Evolutionary conservation across 768 basidiomycete genomes (phyloP), one percentile per base, ranked within the genome.

Genomic region (Phylloporus sp.): DNA sequence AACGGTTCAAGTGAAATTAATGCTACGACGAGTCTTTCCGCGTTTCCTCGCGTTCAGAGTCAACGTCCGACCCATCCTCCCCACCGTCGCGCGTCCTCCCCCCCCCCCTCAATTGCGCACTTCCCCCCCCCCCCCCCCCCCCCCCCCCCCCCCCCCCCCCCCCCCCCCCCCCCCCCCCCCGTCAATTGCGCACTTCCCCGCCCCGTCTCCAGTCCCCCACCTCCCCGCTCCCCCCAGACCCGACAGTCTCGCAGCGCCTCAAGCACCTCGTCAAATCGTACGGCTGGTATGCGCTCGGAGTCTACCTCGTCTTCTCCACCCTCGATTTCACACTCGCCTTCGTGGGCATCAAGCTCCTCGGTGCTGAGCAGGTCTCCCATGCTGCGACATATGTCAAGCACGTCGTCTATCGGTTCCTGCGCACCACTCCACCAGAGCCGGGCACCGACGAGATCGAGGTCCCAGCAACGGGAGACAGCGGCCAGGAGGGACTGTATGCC

Each of bases 221-320:
- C 0, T 10, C 46, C 7, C 47, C 64, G 21, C 64, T 75, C 1
- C 78, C 78, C 8, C 71, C 78, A 21, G 63, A 79, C 52, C 70
- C 77, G 3, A 68, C 82, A 1, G 71, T 90, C 46, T 80, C 85
- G 1, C 79, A 86, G 63, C 78, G 82, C 17, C 71, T 93, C 20
- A 90, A 84, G 60, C 76, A 80, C 55, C 84, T 97, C 48, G 84
- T 93, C 49, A 93, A 87, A 62, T 79, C 86, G 5, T 96, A 98
- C 63, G 95, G 95, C 24, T 92, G 90, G 89, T 95, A 94, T 62
- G 92, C 96, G 17, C 76, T 98, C 23, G 93, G 88, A 26, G 83
- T 98, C 21, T 99, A 99, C 72, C 35, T 84, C 52, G 61, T 84
- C 40, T 63, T 98, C 44, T 78, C 79, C 33, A 71, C 73, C 7